These are phyloP conservation scores for Sideroxylon spinosum DNA, from an alignment of 179 eudicot species.

Conservation along the genomic window DNA sequence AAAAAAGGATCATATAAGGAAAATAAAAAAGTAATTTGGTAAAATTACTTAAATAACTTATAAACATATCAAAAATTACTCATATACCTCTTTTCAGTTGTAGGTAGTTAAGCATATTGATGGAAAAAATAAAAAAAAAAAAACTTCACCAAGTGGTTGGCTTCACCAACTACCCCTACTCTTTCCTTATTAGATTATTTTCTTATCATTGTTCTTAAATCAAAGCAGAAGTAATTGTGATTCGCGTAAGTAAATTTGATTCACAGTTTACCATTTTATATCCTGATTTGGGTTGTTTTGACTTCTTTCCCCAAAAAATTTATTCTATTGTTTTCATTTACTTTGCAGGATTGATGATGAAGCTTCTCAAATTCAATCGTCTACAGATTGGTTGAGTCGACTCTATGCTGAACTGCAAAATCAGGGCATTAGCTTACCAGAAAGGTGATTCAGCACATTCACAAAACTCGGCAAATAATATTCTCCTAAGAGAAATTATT, in stretches of 20 bases:
- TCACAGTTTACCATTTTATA: not conserved
- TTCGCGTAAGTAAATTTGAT: not conserved
- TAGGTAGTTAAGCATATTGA: no score
- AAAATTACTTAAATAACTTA: no score
- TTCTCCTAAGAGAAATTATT: not conserved
- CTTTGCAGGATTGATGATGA: slow-evolving; percentile 48
- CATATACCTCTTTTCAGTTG: no score
- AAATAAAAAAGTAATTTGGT: no score
- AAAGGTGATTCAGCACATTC: slow-evolving; percentile 48
- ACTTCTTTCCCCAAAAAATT: not conserved
- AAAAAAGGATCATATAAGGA: not conserved
- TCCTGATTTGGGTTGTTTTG: not conserved
- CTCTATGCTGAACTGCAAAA: slow-evolving; percentile 62
- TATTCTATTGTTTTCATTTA: slow-evolving; percentile 1
- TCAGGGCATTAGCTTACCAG: slow-evolving; percentile 71
- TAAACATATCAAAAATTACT: no score
- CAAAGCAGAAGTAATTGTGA: not conserved
- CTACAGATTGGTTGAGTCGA: slow-evolving; percentile 51
- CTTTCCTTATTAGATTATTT: not conserved
- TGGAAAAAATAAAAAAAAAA: no score
- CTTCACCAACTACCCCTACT: no score
- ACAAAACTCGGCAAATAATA: not conserved
- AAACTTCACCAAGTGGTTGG: no score
- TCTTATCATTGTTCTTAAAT: not conserved
- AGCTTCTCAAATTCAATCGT: slow-evolving; percentile 28